These are phyloP conservation scores for Arachnomyces sp. DNA, from an alignment of 2,329 filamentous ascomycete genomes.

Conservation along the genomic window DNA sequence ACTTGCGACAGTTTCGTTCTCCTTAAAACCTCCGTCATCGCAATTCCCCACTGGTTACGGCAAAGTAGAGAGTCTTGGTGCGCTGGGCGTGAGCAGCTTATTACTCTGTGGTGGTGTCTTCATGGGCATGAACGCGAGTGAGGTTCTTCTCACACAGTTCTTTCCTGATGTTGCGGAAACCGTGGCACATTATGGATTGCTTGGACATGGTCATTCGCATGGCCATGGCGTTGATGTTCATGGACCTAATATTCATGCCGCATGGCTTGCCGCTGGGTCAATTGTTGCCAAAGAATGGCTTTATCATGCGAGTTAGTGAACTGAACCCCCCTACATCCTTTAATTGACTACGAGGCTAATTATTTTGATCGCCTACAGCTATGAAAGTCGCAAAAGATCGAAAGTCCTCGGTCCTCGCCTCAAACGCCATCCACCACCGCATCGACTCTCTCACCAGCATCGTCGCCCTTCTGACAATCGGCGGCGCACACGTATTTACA, in stretches of 20 bases:
- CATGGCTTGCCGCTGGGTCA: conserved; percentile 85
- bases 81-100: conserved; percentile 85
- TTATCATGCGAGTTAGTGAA: conserved; percentile 79
- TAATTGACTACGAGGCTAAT: conserved; percentile 1
- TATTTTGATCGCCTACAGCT: conserved; percentile 43
- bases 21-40: conserved; percentile 72
- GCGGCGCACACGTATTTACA: conserved; percentile 76
- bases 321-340: neutral
- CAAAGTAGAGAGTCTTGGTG: conserved; percentile 94
- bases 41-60: conserved; percentile 87
- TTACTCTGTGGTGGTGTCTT: conserved; percentile 81
- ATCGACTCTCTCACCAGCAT: conserved; percentile 93
- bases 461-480: conserved; percentile 81
- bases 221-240: conserved; percentile 47
- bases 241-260: conserved; percentile 82
- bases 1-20: conserved; percentile 88
- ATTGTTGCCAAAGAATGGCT: conserved; percentile 95
- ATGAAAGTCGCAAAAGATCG: conserved; percentile 94
- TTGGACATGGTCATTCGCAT: conserved; percentile 52
- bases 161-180: conserved; percentile 58
- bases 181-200: conserved; percentile 28
- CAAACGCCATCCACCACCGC: conserved; percentile 92
- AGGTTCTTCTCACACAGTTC: conserved; percentile 64
- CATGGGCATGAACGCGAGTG: conserved; percentile 74
- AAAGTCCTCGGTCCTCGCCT: conserved; percentile 90